Evolutionary conservation across 2,329 filamentous ascomycete genomes (phyloP).

Genomic region (Malbranchea zuffiana): DNA sequence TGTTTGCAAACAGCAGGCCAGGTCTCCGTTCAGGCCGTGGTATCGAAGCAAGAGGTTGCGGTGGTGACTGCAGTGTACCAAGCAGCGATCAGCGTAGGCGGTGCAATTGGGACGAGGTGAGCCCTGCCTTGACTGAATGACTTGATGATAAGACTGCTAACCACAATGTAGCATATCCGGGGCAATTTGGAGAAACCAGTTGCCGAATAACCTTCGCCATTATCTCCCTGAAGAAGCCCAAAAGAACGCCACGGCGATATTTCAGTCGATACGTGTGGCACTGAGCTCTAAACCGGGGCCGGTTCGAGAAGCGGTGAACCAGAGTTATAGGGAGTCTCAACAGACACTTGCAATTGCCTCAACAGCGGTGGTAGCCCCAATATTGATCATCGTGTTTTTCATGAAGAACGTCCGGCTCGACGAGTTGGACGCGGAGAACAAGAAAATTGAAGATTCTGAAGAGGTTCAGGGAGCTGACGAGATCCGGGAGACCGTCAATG

Average conservation of each 20-base stretch:
- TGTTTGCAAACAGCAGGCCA: constrained; percentile 28
- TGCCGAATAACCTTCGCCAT: constrained; percentile 14
- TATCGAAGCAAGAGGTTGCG: constrained; percentile 27
- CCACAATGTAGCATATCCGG: constrained; percentile 26
- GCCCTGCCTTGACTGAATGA: too few species aligned
- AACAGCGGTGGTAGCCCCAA: constrained; percentile 10
- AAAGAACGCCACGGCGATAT: constrained; percentile 16
- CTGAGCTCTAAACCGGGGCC: background rate
- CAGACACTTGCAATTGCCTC: constrained; percentile 1
- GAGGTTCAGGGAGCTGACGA: too few species aligned
- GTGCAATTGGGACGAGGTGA: background rate
- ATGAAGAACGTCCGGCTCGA: constrained; percentile 17
- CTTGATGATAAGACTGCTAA: too few species aligned
- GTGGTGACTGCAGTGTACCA: constrained; percentile 30
- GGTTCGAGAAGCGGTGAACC: constrained; percentile 8
- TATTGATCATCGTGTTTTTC: constrained; percentile 19
- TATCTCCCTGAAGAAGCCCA: constrained; percentile 18
- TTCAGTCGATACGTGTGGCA: constrained; percentile 17
- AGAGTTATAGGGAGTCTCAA: constrained; percentile 17
- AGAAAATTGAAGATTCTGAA: background rate
- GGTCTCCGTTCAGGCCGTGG: constrained; percentile 28
- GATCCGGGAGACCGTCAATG: too few species aligned
- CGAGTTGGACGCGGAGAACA: constrained; percentile 8
- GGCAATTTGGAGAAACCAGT: constrained; percentile 28
- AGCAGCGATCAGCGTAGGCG: background rate